phyloP scores from a whole-genome alignment of 225 moss, liverwort and hornwort species.

The Polytrichum formosum region DNA sequence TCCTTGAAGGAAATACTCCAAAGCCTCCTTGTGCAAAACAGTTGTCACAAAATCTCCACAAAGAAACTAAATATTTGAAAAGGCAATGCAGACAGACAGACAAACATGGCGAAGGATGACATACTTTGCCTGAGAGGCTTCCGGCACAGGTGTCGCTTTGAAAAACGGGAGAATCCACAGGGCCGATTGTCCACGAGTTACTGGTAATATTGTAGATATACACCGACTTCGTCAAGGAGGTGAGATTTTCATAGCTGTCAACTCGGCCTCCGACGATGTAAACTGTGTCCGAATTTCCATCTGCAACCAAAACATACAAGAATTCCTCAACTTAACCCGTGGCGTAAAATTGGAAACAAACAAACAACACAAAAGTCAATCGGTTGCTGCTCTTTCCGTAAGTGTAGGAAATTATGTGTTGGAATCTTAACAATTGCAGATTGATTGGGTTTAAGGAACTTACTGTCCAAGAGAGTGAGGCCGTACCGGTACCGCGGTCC shows the following conservation, averaged over 20 bases:
- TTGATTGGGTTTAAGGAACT: constrained; percentile 11
- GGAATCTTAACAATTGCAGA: too few relatives aligned
- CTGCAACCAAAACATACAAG: constrained; percentile 10
- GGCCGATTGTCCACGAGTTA: constrained; percentile 49
- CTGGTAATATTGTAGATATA: constrained; percentile 57
- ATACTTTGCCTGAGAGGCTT: constrained; percentile 65
- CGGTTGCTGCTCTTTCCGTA: too few relatives aligned
- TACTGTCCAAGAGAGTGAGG: constrained; percentile 63
- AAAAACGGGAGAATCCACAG: constrained; percentile 33
- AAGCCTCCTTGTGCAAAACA: not conserved
- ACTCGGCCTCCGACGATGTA: constrained; percentile 73
- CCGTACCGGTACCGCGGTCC: constrained; percentile 76
- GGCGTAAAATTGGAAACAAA: too few relatives aligned
- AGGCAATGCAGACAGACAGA: too few relatives aligned
- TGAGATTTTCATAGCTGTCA: constrained; percentile 18
- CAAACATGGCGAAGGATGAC: constrained; percentile 1
- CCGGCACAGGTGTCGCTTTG: constrained; percentile 79
- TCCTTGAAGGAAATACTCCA: not conserved
- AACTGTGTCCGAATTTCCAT: constrained; percentile 57
- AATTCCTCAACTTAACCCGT: not conserved
- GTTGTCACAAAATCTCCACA: not conserved
- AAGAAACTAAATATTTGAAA: not conserved
- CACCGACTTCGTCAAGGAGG: constrained; percentile 17
- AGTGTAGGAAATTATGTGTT: too few relatives aligned
- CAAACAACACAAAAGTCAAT: not conserved